Evolutionary conservation across 2,329 filamentous ascomycete species (phyloP).

Genomic region (Huntiella savannae): DNA sequence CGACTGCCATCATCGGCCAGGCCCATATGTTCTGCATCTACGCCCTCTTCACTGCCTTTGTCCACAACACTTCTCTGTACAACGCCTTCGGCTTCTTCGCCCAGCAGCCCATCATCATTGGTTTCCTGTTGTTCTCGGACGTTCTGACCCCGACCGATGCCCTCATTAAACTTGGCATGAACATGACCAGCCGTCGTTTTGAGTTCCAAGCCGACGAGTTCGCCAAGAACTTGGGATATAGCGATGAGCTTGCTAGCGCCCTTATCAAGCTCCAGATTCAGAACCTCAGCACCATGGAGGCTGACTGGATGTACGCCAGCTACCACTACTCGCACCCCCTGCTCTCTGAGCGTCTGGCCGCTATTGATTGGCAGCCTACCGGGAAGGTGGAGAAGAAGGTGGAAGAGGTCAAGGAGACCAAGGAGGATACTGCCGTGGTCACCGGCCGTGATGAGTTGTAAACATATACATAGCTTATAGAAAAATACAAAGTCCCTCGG

Average conservation of each 20-base stretch:
- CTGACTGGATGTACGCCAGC: constrained; percentile 93
- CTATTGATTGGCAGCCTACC: constrained; percentile 65
- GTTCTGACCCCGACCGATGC: constrained; percentile 88
- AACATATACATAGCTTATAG: constrained; percentile 9
- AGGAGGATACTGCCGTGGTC: constrained; percentile 38
- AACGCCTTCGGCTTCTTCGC: constrained; percentile 72
- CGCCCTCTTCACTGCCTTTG: constrained; percentile 86
- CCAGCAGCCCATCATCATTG: constrained; percentile 81
- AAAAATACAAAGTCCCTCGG: not conserved
- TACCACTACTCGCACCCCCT: constrained; percentile 99
- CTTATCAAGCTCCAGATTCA: constrained; percentile 96
- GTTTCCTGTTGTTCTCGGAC: constrained; percentile 93
- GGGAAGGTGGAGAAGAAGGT: constrained; percentile 26
- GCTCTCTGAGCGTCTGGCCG: constrained; percentile 77
- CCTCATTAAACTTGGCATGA: constrained; percentile 89
- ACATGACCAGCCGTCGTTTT: constrained; percentile 81
- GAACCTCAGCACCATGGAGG: constrained; percentile 96
- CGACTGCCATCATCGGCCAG: constrained; percentile 22
- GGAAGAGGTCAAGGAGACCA: constrained; percentile 15
- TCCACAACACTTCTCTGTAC: constrained; percentile 87
- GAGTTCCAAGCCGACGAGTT: constrained; percentile 95
- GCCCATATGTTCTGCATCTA: constrained; percentile 95
- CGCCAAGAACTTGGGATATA: constrained; percentile 67
- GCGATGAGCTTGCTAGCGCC: constrained; percentile 61
- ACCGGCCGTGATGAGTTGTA: constrained; percentile 58